Evolutionary conservation across 1,139 yeast genomes (phyloP), one percentile per base, ranked within the genome.

Genomic region (Diutina sp.): DNA sequence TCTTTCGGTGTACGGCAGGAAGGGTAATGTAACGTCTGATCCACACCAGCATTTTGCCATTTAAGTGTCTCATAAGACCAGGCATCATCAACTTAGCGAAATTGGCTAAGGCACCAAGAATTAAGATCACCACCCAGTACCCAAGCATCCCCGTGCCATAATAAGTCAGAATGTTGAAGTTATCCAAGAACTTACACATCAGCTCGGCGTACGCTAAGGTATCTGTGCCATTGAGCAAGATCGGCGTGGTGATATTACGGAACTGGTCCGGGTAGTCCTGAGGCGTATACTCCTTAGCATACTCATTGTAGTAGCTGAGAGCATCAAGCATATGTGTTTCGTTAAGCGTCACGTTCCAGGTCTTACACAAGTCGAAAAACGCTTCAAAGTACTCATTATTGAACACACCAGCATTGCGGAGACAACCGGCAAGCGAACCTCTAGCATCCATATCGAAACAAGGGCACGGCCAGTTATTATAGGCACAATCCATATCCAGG

Each of bases 91-190:
- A 12, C 16, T 32, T 30, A 5, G 53, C 29, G 25, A 30, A 50
- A 12, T 50, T 50, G 9, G 53, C 53, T 9, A 50, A n/a, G 4
- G 53, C 53, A 1, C 53, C 53, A 18, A 50, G 32, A 3, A 50
- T 1, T 14, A 50, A n/a, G 16, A 50, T 32, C n/a, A 50, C 41
- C 35, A 16, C 44, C 53, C 53, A 50, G 21, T 50, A 50, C 12
- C 45, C 53, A 30, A 50, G 53, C 53, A 50, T 50, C 14, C 53
- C 53, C 1, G 53, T 38, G 6, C 53, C 53, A 16, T 50, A 50
- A 14, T 50, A 50, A n/a, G 53, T 50, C 16, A 38, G 32, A 7
- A 32, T 32, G 16, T 50, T 50, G 25, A 50, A 50, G 32, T 50
- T 50, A 16, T 32, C 53, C 41, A 50, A 32, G 28, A 50, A 50